Conservation (phyloP, 192 early-diverging fungal genomes). For the Podila horticola region DNA sequence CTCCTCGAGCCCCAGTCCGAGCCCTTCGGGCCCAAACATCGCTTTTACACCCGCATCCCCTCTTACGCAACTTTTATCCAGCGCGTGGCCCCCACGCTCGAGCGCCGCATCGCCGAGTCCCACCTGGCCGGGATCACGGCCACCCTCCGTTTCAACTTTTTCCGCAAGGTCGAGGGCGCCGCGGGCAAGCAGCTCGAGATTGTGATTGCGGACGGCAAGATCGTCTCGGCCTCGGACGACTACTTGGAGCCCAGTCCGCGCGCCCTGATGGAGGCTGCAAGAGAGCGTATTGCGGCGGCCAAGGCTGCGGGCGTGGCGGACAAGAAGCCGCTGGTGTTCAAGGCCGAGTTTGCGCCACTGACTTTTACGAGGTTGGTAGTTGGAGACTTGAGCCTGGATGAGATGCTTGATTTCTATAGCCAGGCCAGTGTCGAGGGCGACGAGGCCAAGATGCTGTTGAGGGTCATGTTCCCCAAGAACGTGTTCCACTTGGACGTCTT, state of each 20-base stretch:
- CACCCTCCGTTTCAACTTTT: constrained; percentile 18
- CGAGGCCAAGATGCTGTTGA: constrained; percentile 13
- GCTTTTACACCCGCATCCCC: constrained; percentile 17
- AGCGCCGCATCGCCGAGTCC: constrained; percentile 19
- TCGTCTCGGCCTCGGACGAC: constrained; percentile 15
- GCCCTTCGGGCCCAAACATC: neutral
- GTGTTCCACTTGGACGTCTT: constrained; percentile 22
- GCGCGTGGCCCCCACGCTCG: constrained; percentile 15
- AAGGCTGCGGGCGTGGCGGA: neutral
- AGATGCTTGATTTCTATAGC: constrained; percentile 4
- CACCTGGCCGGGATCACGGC: constrained; percentile 14
- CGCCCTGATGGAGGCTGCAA: neutral
- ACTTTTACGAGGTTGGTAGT: constrained; percentile 10
- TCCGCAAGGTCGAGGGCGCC: constrained; percentile 23
- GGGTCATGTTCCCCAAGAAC: constrained; percentile 32
- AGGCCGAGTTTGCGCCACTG: constrained; percentile 12
- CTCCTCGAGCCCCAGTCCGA: constrained; percentile 5
- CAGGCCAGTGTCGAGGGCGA: constrained; percentile 7
- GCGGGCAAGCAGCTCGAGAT: constrained; percentile 27
- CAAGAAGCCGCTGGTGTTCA: neutral
- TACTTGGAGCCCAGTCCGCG: constrained; percentile 6
- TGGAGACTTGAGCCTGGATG: constrained; percentile 8
- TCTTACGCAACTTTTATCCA: constrained; percentile 25
- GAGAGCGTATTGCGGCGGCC: neutral
- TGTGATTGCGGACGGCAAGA: constrained; percentile 24